These are phyloP conservation scores for Hypoxylon sp. DNA, from an alignment of 2,329 filamentous ascomycete species.

Conservation along the genomic window DNA sequence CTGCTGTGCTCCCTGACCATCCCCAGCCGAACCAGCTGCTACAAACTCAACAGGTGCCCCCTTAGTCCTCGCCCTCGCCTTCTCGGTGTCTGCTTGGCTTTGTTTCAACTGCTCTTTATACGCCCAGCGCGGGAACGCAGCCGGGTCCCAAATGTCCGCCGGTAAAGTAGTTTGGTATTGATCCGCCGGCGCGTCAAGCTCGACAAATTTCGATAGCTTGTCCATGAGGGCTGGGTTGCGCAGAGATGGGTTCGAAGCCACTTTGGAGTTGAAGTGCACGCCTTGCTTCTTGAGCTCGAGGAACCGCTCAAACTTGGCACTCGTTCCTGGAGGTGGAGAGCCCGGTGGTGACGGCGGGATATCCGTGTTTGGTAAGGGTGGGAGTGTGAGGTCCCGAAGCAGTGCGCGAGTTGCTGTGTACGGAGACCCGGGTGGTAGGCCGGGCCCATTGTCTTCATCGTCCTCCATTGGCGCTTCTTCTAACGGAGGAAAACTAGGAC, in stretches of 20 bases:
- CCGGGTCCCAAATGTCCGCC: slow-evolving; percentile 71
- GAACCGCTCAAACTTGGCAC: slow-evolving; percentile 80
- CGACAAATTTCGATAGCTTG: slow-evolving; percentile 79
- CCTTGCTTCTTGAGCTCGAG: slow-evolving; percentile 82
- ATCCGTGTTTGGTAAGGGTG: slow-evolving; percentile 77
- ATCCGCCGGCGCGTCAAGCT: slow-evolving; percentile 63
- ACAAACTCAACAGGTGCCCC: slow-evolving; percentile 69
- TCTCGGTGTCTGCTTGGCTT: slow-evolving; percentile 63
- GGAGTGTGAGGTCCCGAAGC: slow-evolving; percentile 81
- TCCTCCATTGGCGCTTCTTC: slow-evolving; percentile 52
- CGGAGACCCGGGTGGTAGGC: slow-evolving; percentile 69
- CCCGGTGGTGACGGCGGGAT: slow-evolving; percentile 82
- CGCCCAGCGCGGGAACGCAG: slow-evolving; percentile 68
- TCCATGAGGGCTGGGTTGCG: slow-evolving; percentile 80
- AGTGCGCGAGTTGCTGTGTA: slow-evolving; percentile 76
- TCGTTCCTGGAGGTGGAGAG: slow-evolving; percentile 67
- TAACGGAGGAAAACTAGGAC: slow-evolving; percentile 52
- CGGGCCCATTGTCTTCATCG: slow-evolving; percentile 41
- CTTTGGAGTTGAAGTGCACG: slow-evolving; percentile 82
- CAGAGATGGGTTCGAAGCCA: slow-evolving; percentile 76
- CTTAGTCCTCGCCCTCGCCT: slow-evolving; percentile 62
- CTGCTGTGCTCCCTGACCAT: slow-evolving; percentile 46
- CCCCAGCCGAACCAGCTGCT: slow-evolving; percentile 44
- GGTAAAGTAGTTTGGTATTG: slow-evolving; percentile 77
- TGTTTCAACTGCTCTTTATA: slow-evolving; percentile 66